phyloP scores from a whole-genome alignment of 495 filamentous ascomycete genomes.

The Penicillium pancosmium region DNA sequence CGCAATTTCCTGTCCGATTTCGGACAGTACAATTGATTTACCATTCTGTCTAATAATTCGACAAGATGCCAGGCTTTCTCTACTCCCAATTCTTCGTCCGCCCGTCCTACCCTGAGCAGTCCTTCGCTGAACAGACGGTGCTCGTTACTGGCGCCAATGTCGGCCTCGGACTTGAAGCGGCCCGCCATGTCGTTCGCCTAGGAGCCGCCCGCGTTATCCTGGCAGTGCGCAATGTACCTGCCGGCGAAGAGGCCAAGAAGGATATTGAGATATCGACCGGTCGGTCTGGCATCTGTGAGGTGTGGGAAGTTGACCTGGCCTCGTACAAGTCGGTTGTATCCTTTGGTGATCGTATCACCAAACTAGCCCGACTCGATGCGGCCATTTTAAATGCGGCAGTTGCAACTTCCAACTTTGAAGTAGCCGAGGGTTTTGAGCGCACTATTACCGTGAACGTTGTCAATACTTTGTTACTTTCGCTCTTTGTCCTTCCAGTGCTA shows the following conservation, averaged over 20 bases:
- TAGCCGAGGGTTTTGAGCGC: constrained; percentile 46
- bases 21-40: no score
- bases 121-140: constrained; percentile 44
- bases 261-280: constrained; percentile 34
- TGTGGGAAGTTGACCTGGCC: constrained; percentile 60
- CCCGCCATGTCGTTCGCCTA: constrained; percentile 48
- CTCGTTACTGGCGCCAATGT: constrained; percentile 58
- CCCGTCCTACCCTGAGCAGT: constrained; percentile 33
- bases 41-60: no score
- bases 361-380: constrained; percentile 41
- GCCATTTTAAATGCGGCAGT: constrained; percentile 52
- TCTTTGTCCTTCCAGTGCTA: constrained; percentile 48
- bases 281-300: constrained; percentile 42
- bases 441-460: constrained; percentile 59
- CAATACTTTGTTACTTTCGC: constrained; percentile 47
- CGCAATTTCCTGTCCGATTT: no score
- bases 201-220: constrained; percentile 54
- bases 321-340: constrained; percentile 35
- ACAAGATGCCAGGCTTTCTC: constrained; percentile 30
- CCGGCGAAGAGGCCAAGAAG: constrained; percentile 46
- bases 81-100: constrained; percentile 50
- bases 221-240: constrained; percentile 51
- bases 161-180: constrained; percentile 55
- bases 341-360: constrained; percentile 43
- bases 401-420: constrained; percentile 24